Evolutionary conservation across 2,329 filamentous ascomycete species (phyloP).

Genomic region (Stachybotrys elegans): DNA sequence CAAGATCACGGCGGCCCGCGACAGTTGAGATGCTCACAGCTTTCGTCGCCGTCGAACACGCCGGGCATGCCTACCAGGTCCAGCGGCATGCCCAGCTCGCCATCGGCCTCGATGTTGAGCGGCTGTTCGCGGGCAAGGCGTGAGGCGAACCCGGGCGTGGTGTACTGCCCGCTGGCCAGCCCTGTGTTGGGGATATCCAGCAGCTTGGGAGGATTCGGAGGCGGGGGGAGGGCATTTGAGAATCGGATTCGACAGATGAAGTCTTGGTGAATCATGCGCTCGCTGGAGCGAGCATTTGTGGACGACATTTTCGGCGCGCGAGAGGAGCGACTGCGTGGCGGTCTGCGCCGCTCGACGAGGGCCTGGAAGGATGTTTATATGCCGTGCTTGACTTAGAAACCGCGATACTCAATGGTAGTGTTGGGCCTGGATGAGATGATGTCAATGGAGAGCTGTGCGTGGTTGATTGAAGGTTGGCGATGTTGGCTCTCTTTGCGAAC

Average conservation of each 20-base stretch:
- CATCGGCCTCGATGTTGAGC: constrained; percentile 94
- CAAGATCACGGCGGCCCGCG: not conserved
- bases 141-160: constrained; percentile 83
- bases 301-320: constrained; percentile 27
- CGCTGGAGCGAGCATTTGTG: constrained; percentile 36
- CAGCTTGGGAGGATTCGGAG: constrained; percentile 90
- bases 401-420: too few relatives aligned
- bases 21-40: constrained; percentile 51
- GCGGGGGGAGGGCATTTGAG: constrained; percentile 90
- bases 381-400: too few relatives aligned
- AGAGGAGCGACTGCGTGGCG: too few relatives aligned
- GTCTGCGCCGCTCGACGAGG: too few relatives aligned
- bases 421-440: too few relatives aligned
- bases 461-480: too few relatives aligned
- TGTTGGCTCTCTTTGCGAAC: too few relatives aligned
- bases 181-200: constrained; percentile 95
- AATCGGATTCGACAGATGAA: constrained; percentile 96
- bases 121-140: constrained; percentile 86
- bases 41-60: constrained; percentile 91
- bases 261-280: constrained; percentile 77
- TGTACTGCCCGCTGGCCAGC: constrained; percentile 80
- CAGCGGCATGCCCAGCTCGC: constrained; percentile 94
- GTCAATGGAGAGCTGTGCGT: too few relatives aligned
- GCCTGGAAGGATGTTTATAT: too few relatives aligned
- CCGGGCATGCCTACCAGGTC: constrained; percentile 93